phyloP scores from a whole-genome alignment of 2,329 filamentous ascomycete genomes.

The Colletotrichum orchidophilum region DNA sequence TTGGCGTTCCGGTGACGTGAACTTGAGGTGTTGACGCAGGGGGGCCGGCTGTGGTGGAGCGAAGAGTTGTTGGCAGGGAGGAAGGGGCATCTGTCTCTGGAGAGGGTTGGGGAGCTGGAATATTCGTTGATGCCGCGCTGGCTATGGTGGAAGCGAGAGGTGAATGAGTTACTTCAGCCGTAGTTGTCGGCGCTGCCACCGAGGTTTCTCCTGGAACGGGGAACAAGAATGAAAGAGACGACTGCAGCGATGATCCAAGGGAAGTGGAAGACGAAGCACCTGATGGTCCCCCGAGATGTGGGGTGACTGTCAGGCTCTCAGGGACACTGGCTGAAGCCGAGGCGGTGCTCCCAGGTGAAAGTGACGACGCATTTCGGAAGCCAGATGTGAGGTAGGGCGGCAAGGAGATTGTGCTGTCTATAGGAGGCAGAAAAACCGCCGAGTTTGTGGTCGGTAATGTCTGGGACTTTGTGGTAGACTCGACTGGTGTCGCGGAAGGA shows the following conservation, averaged over 20 bases:
- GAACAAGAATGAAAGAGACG: conserved; percentile 25
- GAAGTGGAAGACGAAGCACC: neutral
- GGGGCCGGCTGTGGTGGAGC: neutral
- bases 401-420: conserved; percentile 24
- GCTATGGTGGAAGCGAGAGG: neutral
- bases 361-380: conserved; percentile 1
- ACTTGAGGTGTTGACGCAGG: neutral
- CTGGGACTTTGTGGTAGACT: neutral
- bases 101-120: neutral
- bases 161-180: neutral
- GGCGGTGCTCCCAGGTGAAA: neutral
- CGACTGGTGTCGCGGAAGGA: neutral
- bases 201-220: conserved; percentile 9
- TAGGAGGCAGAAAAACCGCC: conserved; percentile 4
- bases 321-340: neutral
- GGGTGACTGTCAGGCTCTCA: neutral
- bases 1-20: conserved; percentile 46
- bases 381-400: conserved; percentile 8
- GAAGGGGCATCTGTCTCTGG: neutral
- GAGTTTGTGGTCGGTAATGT: neutral
- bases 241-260: conserved; percentile 1
- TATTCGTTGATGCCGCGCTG: neutral
- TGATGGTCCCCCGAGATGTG: neutral
- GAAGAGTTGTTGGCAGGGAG: neutral
- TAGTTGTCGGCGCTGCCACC: neutral